These are phyloP conservation scores for Lumnitzera racemosa DNA, from an alignment of 345 rosid genomes.

Conservation along the genomic window DNA sequence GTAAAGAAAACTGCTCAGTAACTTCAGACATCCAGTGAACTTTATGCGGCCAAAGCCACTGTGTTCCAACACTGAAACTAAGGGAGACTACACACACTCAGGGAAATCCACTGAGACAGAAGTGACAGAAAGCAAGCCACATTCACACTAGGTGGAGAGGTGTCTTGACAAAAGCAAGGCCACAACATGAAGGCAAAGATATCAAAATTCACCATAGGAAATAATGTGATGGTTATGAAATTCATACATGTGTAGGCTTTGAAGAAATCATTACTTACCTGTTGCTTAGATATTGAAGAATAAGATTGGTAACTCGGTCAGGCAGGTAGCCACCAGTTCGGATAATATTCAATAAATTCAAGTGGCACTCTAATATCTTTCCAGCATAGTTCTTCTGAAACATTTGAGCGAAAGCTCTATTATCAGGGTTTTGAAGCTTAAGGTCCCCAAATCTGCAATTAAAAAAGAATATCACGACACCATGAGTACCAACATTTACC, in stretches of 20 bases:
- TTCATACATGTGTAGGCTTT: neutral
- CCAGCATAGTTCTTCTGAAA: constrained; percentile 94
- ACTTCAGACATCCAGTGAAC: too few relatives aligned
- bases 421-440: constrained; percentile 79
- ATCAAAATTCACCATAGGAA: too few relatives aligned
- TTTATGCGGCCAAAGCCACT: too few relatives aligned
- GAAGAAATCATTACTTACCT: constrained; percentile 37
- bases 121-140: too few relatives aligned
- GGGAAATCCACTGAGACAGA: too few relatives aligned
- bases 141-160: too few relatives aligned
- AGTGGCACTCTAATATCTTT: constrained; percentile 86
- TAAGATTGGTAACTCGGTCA: constrained; percentile 88
- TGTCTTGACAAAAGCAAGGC: too few relatives aligned
- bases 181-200: too few relatives aligned
- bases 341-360: constrained; percentile 66
- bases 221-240: too few relatives aligned
- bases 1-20: too few relatives aligned
- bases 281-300: constrained; percentile 93
- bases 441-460: constrained; percentile 86
- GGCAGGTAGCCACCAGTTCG: constrained; percentile 94
- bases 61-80: too few relatives aligned
- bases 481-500: neutral
- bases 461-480: neutral
- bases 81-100: too few relatives aligned
- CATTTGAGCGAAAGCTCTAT: constrained; percentile 78